Base-by-base conservation (phyloP, 2,329 filamentous ascomycete genomes). In the Aspergillus proliferans region DNA sequence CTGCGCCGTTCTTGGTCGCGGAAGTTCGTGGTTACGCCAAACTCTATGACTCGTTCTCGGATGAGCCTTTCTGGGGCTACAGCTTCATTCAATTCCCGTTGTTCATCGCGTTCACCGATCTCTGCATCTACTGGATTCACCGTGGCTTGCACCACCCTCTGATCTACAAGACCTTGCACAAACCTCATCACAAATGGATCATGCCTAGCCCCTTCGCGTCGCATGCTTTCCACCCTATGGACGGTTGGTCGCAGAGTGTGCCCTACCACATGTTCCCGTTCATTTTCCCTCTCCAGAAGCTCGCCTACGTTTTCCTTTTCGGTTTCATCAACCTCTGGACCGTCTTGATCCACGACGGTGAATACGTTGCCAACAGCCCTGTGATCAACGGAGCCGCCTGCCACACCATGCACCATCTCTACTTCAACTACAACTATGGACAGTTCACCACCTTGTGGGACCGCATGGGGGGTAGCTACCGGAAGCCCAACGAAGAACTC, bases 151-250 rank as follows among this genome's bases (percentile, higher is more conserved):
- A 95, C 71, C 84, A 89, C 68, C 87, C 87, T 6, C 64, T 71
- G 30, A 64, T 93, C 56, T 97, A 96, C 81, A 93, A 90, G 76
- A 77, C 76, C 59, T 79, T 96, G 45, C 92, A 97, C 80, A 97
- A 97, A 80, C 85, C 89, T 55, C 92, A 97, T 73, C 92, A 97
- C 82, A 96, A 95, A 77, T 97, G 92, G 92, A 95, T 96, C 72
- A 93, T 96, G 86, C 91, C 92, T 7, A 95, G 89, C 0, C 92
- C 92, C 0, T 96, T 82, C 68, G 90, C 92, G 18, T 89, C 85
- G 60, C 87, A 95, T 66, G 92, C 92, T 47, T 97, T 97, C 78
- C 89, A 97, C 74, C 91, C 92, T 0, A 67, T 96, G 41, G 92
- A 97, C 65, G 92, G 92, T 59, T 96, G 85, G 72, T 78, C 83